phyloP scores from a whole-genome alignment of 2,329 filamentous ascomycete genomes.

The Cladosporium sp. region DNA sequence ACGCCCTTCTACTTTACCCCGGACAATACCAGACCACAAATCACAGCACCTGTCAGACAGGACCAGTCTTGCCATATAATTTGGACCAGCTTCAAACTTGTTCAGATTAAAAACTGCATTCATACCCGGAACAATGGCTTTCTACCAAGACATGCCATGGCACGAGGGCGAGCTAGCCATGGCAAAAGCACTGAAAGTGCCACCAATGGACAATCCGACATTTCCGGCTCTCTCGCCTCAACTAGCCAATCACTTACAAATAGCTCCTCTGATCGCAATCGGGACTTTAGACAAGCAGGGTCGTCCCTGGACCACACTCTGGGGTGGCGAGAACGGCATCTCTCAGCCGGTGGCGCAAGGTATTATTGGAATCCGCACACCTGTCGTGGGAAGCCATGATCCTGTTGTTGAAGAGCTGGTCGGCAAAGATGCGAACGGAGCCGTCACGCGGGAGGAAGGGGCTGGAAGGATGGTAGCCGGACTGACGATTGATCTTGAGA shows the following conservation, averaged over 20 bases:
- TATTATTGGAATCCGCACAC: slow-evolving; percentile 60
- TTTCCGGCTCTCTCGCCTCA: slow-evolving; percentile 57
- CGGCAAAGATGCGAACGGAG: slow-evolving; percentile 42
- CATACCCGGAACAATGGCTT: slow-evolving; percentile 36
- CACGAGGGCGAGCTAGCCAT: slow-evolving; percentile 65
- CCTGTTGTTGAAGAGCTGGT: slow-evolving; percentile 66
- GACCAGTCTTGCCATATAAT: too few species aligned
- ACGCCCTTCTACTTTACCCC: too few species aligned
- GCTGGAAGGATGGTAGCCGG: slow-evolving; percentile 56
- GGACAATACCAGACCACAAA: too few species aligned
- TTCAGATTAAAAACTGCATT: too few species aligned
- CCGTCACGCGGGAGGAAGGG: slow-evolving; percentile 39
- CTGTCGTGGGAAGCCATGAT: slow-evolving; percentile 60
- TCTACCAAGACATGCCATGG: slow-evolving; percentile 48
- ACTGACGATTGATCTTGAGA: slow-evolving; percentile 60
- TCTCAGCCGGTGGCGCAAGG: slow-evolving; percentile 57
- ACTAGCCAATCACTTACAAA: slow-evolving; percentile 57
- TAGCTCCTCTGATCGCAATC: slow-evolving; percentile 65
- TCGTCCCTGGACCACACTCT: slow-evolving; percentile 71
- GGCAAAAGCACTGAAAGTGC: slow-evolving; percentile 58
- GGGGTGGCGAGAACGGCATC: slow-evolving; percentile 71
- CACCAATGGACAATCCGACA: slow-evolving; percentile 62
- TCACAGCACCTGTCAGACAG: too few species aligned
- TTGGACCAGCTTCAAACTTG: too few species aligned
- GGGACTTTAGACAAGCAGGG: slow-evolving; percentile 64